Base-by-base conservation (phyloP, 2,329 filamentous ascomycete species). In the Elsinoe perseae region DNA sequence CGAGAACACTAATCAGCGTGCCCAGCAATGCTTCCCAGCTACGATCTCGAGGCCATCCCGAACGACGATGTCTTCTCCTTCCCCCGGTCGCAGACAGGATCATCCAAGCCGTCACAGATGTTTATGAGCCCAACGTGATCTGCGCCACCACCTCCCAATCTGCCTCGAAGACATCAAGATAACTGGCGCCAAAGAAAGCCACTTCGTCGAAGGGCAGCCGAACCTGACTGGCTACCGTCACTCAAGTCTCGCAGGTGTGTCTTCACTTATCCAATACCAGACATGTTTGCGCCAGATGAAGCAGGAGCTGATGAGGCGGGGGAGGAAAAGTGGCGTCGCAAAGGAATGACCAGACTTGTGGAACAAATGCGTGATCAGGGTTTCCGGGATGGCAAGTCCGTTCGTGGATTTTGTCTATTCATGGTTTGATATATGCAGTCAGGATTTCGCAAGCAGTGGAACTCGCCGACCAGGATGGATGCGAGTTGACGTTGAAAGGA, bases 261-360 rank as follows among this genome's bases (percentile, higher is more conserved):
- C 8, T 57, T 66, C 7, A 61, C 53, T 30, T 68, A 64, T 55
- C 62, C 61, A 14, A 50, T 58, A 2, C 61, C 64, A 9, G 60
- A 61, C 21, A 61, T 67, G 42, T 58, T 73, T 54, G n/a, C n/a
- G n/a, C n/a, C n/a, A n/a, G n/a, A n/a, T n/a, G n/a, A n/a, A n/a
- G n/a, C n/a, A n/a, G n/a, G n/a, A n/a, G n/a, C n/a, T n/a, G n/a
- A n/a, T n/a, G 68, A 28, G 25, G 21, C 20, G 44, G 21, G 10
- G 5, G 20, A 32, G 2, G 23, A 25, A 5, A 28, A 42, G n/a
- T 20, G 23, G 20, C 14, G 10, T 3, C 30, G 32, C 4, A 32
- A 54, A 9, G 50, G 34, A 32, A 25, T 42, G 20, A 20, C n/a
- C n/a, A 18, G 12, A 25, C 16, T 16, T 18, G 27, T 32, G n/a